phyloP scores from a whole-genome alignment of 2,329 filamentous ascomycete genomes.

The Hypoxylon sp. region DNA sequence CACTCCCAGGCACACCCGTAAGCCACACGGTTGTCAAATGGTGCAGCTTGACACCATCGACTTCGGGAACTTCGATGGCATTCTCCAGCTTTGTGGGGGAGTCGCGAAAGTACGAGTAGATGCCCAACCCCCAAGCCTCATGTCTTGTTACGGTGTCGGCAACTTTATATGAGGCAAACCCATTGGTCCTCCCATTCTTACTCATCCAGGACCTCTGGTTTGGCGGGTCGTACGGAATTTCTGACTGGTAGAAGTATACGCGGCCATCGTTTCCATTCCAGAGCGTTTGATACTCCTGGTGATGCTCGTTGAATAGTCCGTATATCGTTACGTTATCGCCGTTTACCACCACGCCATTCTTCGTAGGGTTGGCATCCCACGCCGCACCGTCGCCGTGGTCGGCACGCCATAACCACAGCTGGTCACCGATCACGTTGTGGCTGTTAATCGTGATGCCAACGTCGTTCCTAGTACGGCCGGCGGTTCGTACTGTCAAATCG shows the following conservation, averaged over 20 bases:
- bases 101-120: conserved; percentile 56
- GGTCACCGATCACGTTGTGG: conserved; percentile 53
- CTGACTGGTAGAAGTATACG: conserved; percentile 56
- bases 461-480: conserved; percentile 50
- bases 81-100: conserved; percentile 54
- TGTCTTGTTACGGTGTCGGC: conserved; percentile 51
- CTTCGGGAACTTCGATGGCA: conserved; percentile 52
- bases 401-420: conserved; percentile 55
- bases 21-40: conserved; percentile 55
- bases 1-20: conserved; percentile 51
- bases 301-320: conserved; percentile 56
- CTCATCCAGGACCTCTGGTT: conserved; percentile 52
- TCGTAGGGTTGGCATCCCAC: conserved; percentile 53
- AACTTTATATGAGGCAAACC: conserved; percentile 55
- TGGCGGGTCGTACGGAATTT: conserved; percentile 55
- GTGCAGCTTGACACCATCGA: conserved; percentile 50
- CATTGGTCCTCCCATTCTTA: conserved; percentile 47
- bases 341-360: conserved; percentile 53
- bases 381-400: conserved; percentile 53
- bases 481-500: conserved; percentile 54
- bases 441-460: conserved; percentile 54
- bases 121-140: conserved; percentile 54
- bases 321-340: conserved; percentile 53
- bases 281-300: conserved; percentile 54
- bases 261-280: conserved; percentile 54